Evolutionary conservation across 305 asterid genomes (phyloP).

Genomic region (Fraxinus velutina): DNA sequence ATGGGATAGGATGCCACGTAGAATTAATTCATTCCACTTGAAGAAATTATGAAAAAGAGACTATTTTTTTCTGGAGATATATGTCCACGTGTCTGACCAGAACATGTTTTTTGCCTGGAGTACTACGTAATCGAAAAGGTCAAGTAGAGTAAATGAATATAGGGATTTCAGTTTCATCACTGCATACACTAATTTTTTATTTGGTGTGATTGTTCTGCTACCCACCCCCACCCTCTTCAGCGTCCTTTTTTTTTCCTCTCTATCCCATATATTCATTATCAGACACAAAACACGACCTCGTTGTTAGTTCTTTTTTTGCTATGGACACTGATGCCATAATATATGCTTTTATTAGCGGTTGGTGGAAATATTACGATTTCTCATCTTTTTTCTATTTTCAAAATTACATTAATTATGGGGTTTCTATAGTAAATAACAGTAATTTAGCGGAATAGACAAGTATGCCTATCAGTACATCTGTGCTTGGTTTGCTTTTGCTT

Average conservation of each 20-base stretch:
- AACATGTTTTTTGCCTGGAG: neutral
- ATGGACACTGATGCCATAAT: neutral
- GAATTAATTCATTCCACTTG: neutral
- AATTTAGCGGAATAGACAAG: too few species aligned
- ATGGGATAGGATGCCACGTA: neutral
- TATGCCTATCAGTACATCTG: neutral
- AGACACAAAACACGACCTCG: neutral
- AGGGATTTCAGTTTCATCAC: neutral
- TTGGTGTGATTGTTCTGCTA: neutral
- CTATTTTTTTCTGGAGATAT: neutral
- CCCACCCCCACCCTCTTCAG: neutral
- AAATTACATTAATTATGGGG: neutral
- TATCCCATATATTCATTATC: neutral
- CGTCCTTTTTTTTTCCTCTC: neutral
- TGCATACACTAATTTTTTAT: neutral
- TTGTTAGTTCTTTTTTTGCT: neutral
- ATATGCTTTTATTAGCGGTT: neutral
- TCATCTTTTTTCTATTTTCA: neutral
- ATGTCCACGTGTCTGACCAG: neutral
- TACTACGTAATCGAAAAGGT: neutral
- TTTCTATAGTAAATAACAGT: neutral
- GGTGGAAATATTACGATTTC: neutral
- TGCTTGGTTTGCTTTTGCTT: neutral
- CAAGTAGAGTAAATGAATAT: neutral
- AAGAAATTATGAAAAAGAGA: neutral